phyloP scores from a whole-genome alignment of 1,139 yeast species.

The Pichia sp. region DNA sequence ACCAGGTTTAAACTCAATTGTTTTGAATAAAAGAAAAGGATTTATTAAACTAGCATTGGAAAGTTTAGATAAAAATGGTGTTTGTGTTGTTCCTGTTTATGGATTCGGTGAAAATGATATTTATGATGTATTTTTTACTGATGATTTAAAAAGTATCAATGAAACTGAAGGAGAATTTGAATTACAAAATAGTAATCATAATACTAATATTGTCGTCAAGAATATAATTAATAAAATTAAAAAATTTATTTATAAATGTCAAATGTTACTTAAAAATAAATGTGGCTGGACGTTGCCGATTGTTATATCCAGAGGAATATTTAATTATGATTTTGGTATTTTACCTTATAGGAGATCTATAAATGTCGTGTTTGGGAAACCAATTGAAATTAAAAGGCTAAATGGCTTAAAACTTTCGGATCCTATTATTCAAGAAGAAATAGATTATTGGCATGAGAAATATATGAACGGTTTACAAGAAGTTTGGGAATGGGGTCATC shows the following conservation, averaged over 20 bases:
- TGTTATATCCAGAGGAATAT: slow-evolving; percentile 87
- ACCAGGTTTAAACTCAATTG: slow-evolving; percentile 56
- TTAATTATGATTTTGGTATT: slow-evolving; percentile 87
- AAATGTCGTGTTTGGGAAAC: slow-evolving; percentile 73
- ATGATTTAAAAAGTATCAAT: background rate
- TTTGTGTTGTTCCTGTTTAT: slow-evolving; percentile 76
- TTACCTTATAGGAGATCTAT: slow-evolving; percentile 82
- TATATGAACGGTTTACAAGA: slow-evolving; percentile 64
- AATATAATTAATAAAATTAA: background rate
- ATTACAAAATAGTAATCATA: slow-evolving; percentile 2
- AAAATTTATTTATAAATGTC: slow-evolving; percentile 33
- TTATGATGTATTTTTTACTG: slow-evolving; percentile 26
- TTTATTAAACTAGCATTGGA: slow-evolving; percentile 83
- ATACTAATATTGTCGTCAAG: background rate
- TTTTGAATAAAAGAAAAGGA: slow-evolving; percentile 76
- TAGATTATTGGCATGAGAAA: slow-evolving; percentile 65
- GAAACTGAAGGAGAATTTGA: slow-evolving; percentile 9
- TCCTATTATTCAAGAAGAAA: slow-evolving; percentile 43
- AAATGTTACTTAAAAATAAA: slow-evolving; percentile 61
- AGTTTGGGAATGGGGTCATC: slow-evolving; percentile 67
- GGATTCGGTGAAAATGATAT: slow-evolving; percentile 79
- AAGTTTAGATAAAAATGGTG: slow-evolving; percentile 45
- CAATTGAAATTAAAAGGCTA: slow-evolving; percentile 40
- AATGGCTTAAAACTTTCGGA: slow-evolving; percentile 22
- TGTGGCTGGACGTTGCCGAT: slow-evolving; percentile 86